phyloP scores from a whole-genome alignment of 2,329 filamentous ascomycete species.

The Orbilia oligospora region DNA sequence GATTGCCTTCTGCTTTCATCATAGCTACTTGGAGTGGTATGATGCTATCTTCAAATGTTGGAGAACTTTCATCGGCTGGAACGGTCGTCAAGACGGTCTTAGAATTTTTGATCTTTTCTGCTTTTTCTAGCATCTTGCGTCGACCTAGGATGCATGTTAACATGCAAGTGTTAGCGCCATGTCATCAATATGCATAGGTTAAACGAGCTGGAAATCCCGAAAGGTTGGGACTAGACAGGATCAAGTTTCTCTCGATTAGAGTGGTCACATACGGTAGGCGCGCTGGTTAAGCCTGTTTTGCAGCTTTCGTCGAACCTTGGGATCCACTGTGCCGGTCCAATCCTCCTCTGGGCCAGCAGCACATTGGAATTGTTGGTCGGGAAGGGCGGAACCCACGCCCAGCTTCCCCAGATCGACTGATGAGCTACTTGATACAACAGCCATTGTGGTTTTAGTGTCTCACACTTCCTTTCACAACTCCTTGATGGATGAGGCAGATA shows the following conservation, averaged over 20 bases:
- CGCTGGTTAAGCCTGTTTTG: conserved; percentile 64
- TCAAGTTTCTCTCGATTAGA: conserved; percentile 1
- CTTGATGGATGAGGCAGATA: neutral
- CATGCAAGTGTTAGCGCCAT: conserved; percentile 49
- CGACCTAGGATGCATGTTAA: conserved; percentile 49
- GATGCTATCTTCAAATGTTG: conserved; percentile 33
- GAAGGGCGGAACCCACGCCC: conserved; percentile 58
- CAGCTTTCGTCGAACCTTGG: conserved; percentile 62
- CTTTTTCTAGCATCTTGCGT: conserved; percentile 59
- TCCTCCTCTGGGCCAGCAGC: conserved; percentile 62
- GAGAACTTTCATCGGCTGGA: neutral
- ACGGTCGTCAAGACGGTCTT: conserved; percentile 37
- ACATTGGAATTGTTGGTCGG: conserved; percentile 58
- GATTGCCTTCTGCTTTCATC: conserved; percentile 32
- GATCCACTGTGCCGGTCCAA: conserved; percentile 63
- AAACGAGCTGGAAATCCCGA: conserved; percentile 29
- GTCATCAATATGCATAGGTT: conserved; percentile 49
- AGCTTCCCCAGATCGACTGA: conserved; percentile 50
- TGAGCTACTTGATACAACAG: conserved; percentile 56
- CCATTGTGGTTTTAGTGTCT: conserved; percentile 42
- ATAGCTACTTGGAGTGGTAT: conserved; percentile 31
- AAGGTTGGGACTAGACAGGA: conserved; percentile 10
- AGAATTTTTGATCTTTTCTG: conserved; percentile 52
- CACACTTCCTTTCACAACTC: conserved; percentile 14
- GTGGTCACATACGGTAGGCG: conserved; percentile 53